Base-by-base conservation (phyloP, 2,329 filamentous ascomycete genomes). In the Ambrosiella cleistominuta region DNA sequence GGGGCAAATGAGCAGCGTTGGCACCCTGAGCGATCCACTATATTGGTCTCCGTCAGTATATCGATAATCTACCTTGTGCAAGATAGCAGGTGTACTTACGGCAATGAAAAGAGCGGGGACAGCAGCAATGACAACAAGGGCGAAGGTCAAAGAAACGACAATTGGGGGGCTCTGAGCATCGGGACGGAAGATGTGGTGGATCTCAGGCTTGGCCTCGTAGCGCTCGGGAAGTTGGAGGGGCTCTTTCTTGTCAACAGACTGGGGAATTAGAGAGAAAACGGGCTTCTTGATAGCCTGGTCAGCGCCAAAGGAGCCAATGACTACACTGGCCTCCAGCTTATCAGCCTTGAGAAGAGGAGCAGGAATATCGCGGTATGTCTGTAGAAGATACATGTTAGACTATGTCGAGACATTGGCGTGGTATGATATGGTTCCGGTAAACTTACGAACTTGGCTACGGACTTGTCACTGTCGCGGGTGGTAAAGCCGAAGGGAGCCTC, bases 321-420 rank as follows among this genome's bases (percentile, higher is more conserved):
- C 76, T 50, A 98, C 72, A 62, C 82, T 86, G n/a, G 88, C 90
- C 64, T 82, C 77, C 66, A 97, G 83, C 58, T 80, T 70, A 53
- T 76, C 69, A 37, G 84, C 77, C 47, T 77, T 74, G 62, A 94
- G 79, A 66, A 97, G 82, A 71, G 95, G 88, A 62, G 82, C 66
- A 19, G 93, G 91, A 61, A 98, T 80, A 66, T 97, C 90, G 73
- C 89, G 91, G 60, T 91, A 86, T 59, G 85, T 80, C 91, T 96
- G 68, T 40, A 9, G 47, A 52, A n/a, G 7, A 9, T 15, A 53
- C 12, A 12, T 15, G 47, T 56, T 38, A 59, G 58, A 61, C 60
- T 57, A 67, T 61, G 66, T 64, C 47, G 17, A 12, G 9, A 7
- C 40, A 27, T 17, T 42, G 38, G 35, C 3, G 12, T 40, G 38